Evolutionary conservation across 148 eudicot species (phyloP), one percentile per base, ranked within the genome.

Genomic region (Rhododendron ferrugineum): DNA sequence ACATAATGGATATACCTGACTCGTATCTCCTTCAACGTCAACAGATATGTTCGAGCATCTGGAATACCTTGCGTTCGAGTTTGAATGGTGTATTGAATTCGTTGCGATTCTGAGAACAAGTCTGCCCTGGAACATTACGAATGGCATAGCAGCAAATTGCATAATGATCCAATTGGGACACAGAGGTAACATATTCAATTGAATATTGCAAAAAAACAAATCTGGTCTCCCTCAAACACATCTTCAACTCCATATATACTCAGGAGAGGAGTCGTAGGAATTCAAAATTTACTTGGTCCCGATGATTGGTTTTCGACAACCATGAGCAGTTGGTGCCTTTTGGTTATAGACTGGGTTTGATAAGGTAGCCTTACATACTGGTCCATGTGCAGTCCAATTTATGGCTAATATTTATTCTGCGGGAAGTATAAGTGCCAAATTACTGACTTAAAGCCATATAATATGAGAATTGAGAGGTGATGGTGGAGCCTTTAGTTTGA

Each of bases 11-110:
- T 91, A 58, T 88, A 97, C 99, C 96, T 97, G 86, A 85, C 80
- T 16, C 98, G 84, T 42, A 94, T 94, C 88, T 97, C 99, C 89
- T 92, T 91, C 92, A 95, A 68, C 8, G 94, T 90, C 87, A 88
- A 86, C 30, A 97, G 91, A 88, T 94, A 93, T 26, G 96, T 88
- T 58, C 98, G 93, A 85, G 93, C 98, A 92, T 97, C 99, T 52
- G 88, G 88, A 85, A 97, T 95, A 42, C 87, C 94, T 80, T 90
- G 82, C 26, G 98, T 94, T 85, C 88, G 84, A 80, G 96, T 86
- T 50, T 92, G 85, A 83, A 97, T 97, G 49, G 95, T 91, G 89
- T 90, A 90, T 30, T 94, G 78, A 83, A 97, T 97, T 87, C 93
- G 92, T 86, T 97, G 91, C 49, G 98, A 90, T 82, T 94, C 98